Conservation (phyloP, 1,139 yeast species). For the Geotrichum fermentans region DNA sequence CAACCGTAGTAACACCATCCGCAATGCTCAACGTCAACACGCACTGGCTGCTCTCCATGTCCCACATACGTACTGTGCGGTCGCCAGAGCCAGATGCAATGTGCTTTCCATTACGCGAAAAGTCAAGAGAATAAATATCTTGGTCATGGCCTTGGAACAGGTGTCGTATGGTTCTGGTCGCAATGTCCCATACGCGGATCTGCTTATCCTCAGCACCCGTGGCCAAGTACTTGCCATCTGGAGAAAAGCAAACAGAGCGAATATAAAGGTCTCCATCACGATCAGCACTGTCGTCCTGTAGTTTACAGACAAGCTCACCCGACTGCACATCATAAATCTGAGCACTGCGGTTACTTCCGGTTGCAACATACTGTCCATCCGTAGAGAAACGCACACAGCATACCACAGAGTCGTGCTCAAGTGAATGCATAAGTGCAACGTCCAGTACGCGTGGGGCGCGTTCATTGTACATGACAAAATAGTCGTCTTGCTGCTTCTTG, state of each 20-base stretch:
- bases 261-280: slow-evolving; percentile 76
- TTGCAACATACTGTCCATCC: slow-evolving; percentile 90
- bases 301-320: slow-evolving; percentile 82
- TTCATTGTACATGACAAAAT: slow-evolving; percentile 86
- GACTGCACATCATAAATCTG: slow-evolving; percentile 91
- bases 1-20: slow-evolving; percentile 90
- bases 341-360: slow-evolving; percentile 95
- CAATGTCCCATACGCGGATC: slow-evolving; percentile 94
- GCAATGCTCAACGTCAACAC: slow-evolving; percentile 61
- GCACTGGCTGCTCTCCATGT: slow-evolving; percentile 85
- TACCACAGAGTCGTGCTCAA: slow-evolving; percentile 90
- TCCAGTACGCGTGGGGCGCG: slow-evolving; percentile 72
- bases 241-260: slow-evolving; percentile 92
- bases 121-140: slow-evolving; percentile 93
- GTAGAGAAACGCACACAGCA: slow-evolving; percentile 79
- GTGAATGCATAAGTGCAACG: slow-evolving; percentile 81
- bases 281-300: slow-evolving; percentile 66
- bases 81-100: slow-evolving; percentile 96
- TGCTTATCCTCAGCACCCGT: slow-evolving; percentile 98
- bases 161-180: slow-evolving; percentile 79
- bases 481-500: slow-evolving; percentile 82
- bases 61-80: slow-evolving; percentile 96
- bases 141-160: slow-evolving; percentile 94
- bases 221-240: too few species aligned
- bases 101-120: slow-evolving; percentile 91